A percentile compares a stretch with the other conserved stretches of the same genome.
These are phyloP conservation scores for Angophora floribunda DNA, from an alignment of 345 rosid genomes.

Conservation along the genomic window DNA sequence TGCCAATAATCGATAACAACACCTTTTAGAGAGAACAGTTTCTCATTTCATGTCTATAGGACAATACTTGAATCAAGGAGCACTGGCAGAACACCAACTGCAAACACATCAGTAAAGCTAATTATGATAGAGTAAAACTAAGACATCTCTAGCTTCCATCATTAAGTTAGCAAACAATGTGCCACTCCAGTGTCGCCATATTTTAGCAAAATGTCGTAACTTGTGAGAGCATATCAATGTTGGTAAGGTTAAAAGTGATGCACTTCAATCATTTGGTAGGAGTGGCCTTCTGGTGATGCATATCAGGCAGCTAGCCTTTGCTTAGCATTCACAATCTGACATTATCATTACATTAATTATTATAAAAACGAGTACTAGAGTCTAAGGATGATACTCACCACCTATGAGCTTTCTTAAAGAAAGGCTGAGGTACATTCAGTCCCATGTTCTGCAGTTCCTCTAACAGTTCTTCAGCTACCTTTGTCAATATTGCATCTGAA, in stretches of 20 bases:
- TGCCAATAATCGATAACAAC: neutral
- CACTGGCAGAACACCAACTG: neutral
- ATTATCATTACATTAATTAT: neutral
- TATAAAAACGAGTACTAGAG: neutral
- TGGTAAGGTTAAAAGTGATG: neutral
- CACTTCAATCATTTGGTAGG: neutral
- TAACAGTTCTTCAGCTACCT: slow-evolving; percentile 60
- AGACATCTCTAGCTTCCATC: neutral
- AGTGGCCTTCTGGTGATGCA: neutral
- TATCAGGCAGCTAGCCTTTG: neutral
- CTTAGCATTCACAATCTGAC: neutral
- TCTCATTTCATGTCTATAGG: neutral
- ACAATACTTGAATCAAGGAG: neutral
- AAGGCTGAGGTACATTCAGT: slow-evolving; percentile 40
- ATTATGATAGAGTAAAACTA: neutral
- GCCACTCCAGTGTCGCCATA: neutral
- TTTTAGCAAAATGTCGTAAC: neutral
- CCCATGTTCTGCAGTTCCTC: slow-evolving; percentile 53
- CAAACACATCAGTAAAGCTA: neutral
- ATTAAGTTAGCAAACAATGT: neutral
- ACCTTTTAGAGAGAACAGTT: neutral
- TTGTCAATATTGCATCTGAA: slow-evolving; percentile 34
- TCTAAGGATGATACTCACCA: slow-evolving; percentile 31
- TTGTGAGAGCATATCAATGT: neutral
- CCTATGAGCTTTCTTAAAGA: slow-evolving; percentile 82